Evolutionary conservation across 768 basidiomycete genomes (phyloP).

Genomic region (Saitozyma sp.): DNA sequence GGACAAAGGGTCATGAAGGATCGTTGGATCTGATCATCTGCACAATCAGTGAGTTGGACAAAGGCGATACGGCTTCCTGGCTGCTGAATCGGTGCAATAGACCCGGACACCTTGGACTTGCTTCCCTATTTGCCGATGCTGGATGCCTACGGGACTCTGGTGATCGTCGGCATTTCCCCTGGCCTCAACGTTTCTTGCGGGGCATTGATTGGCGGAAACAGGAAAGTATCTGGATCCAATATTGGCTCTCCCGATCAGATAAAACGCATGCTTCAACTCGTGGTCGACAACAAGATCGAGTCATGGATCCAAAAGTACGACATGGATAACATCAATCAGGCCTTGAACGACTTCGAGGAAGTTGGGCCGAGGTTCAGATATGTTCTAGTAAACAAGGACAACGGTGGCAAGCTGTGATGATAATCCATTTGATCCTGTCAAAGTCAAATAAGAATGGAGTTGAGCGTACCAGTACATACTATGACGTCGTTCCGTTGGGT

Average conservation of each 20-base stretch:
- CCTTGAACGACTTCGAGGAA: constrained; percentile 31
- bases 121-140: constrained; percentile 25
- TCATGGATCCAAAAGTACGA: constrained; percentile 43
- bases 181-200: neutral
- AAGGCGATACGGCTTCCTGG: constrained; percentile 29
- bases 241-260: constrained; percentile 33
- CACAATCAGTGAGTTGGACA: constrained; percentile 54
- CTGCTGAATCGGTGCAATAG: constrained; percentile 50
- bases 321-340: constrained; percentile 40
- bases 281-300: constrained; percentile 35
- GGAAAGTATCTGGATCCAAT: constrained; percentile 31
- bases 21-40: constrained; percentile 53
- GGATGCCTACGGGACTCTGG: constrained; percentile 1
- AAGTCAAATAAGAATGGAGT: too few relatives aligned
- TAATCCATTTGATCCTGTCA: too few relatives aligned
- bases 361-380: constrained; percentile 39
- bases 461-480: too few relatives aligned
- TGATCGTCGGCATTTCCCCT: constrained; percentile 4
- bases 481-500: too few relatives aligned
- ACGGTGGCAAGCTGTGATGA: too few relatives aligned
- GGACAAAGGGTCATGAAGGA: constrained; percentile 44
- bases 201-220: constrained; percentile 7
- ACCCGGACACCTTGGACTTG: constrained; percentile 50
- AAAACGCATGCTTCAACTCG: constrained; percentile 26
- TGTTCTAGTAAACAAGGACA: constrained; percentile 44